A percentile compares a stretch with the other conserved stretches of the same genome.
These are phyloP conservation scores for Melanogaster broomeanus DNA, from an alignment of 768 basidiomycete species.

Conservation along the genomic window DNA sequence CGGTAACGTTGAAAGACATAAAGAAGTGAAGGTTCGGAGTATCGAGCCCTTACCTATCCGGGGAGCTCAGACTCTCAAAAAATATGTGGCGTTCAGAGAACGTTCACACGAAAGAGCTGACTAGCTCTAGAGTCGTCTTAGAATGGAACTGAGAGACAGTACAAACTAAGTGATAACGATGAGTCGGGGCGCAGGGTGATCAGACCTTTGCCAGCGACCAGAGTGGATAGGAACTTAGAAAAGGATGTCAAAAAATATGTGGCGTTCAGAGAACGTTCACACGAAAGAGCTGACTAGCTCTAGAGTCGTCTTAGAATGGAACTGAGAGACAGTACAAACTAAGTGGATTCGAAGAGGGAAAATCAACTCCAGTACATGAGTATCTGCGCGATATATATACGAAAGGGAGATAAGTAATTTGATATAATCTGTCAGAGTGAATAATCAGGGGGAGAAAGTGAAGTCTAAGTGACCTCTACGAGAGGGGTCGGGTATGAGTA, in stretches of 20 bases:
- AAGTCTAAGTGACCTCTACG: no score
- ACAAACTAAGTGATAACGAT: no score
- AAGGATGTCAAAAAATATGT: background rate
- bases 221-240: background rate
- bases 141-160: no score
- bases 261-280: background rate
- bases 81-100: no score
- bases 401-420: no score
- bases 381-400: no score
- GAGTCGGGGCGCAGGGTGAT: background rate
- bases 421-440: no score
- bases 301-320: background rate
- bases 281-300: no score
- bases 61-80: conserved; percentile 8
- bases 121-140: no score
- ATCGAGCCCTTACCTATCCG: conserved; percentile 9
- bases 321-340: background rate
- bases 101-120: no score
- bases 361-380: background rate
- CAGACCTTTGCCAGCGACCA: background rate
- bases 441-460: no score
- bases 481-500: no score
- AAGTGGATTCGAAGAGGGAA: background rate
- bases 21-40: conserved; percentile 6
- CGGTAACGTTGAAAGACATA: background rate